Conservation (phyloP, 139 green algal genomes). For the Picochlorum sp. region DNA sequence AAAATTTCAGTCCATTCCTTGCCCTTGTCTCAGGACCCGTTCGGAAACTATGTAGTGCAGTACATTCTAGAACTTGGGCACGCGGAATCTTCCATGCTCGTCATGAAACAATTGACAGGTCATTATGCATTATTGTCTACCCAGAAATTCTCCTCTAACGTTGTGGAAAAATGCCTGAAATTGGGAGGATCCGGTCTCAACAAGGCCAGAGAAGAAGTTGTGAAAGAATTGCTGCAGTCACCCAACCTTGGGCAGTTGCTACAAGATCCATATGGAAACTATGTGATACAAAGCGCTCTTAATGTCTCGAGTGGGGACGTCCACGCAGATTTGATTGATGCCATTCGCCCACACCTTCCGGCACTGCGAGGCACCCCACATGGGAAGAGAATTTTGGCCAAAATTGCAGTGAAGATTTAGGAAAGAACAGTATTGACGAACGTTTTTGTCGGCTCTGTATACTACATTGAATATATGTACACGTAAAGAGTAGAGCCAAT, state of each 20-base stretch:
- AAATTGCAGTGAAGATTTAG: conserved; percentile 52
- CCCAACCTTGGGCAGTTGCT: conserved; percentile 73
- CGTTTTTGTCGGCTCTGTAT: background rate
- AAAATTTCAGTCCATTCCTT: conserved; percentile 77
- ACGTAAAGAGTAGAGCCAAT: conserved; percentile 1
- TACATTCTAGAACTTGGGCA: conserved; percentile 95
- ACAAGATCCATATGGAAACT: conserved; percentile 92
- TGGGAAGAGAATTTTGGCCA: conserved; percentile 92
- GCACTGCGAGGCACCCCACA: conserved; percentile 82
- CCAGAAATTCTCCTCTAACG: conserved; percentile 97
- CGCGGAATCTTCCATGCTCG: conserved; percentile 43
- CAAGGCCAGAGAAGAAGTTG: conserved; percentile 59
- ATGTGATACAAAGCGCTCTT: conserved; percentile 74
- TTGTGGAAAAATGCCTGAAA: conserved; percentile 99
- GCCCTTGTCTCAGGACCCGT: conserved; percentile 58
- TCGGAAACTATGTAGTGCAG: conserved; percentile 99
- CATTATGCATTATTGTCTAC: conserved; percentile 76
- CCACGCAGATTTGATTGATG: conserved; percentile 77
- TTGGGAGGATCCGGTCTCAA: conserved; percentile 59
- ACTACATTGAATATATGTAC: conserved; percentile 1
- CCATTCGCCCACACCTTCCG: conserved; percentile 82
- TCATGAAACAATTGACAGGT: conserved; percentile 74
- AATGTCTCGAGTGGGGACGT: conserved; percentile 40
- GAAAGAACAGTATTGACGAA: background rate
- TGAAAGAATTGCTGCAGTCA: conserved; percentile 73